phyloP scores from a whole-genome alignment of 257 asterid species.

The Gardenia jasminoides region DNA sequence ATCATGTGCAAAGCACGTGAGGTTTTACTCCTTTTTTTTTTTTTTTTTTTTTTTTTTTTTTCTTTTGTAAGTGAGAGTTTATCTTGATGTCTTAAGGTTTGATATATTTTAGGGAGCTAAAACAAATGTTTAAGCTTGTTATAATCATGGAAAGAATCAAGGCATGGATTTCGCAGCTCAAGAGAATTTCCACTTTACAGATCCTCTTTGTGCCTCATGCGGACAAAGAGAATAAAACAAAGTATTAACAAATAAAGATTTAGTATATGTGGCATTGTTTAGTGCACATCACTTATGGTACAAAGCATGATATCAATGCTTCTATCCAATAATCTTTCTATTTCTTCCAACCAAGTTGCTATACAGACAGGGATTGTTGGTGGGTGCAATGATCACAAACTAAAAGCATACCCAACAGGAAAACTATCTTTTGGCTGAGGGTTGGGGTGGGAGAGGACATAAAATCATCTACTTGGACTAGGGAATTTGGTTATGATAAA shows the following conservation, averaged over 20 bases:
- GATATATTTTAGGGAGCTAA: background rate
- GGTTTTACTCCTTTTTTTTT: too few species aligned
- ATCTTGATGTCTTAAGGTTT: too few species aligned
- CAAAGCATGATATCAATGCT: constrained; percentile 6
- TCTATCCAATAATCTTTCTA: background rate
- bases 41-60: too few species aligned
- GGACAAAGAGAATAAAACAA: background rate
- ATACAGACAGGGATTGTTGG: background rate
- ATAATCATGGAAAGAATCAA: constrained; percentile 12
- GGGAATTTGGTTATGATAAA: too few species aligned
- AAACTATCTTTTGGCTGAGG: background rate
- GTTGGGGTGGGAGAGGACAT: background rate
- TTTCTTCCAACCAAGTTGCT: background rate
- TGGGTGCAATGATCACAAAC: constrained; percentile 15
- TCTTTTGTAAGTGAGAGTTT: too few species aligned
- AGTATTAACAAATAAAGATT: background rate
- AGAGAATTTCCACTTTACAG: constrained; percentile 14
- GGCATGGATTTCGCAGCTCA: constrained; percentile 15
- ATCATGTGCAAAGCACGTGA: too few species aligned
- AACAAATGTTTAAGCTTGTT: constrained; percentile 6
- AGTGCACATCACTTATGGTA: background rate
- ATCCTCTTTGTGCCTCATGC: background rate
- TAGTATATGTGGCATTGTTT: constrained; percentile 6
- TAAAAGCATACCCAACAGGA: background rate
- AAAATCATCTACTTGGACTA: background rate